Percentiles rank a stretch among this genome's conserved stretches.
These are phyloP conservation scores for Verticillium zaregamsianum DNA, from an alignment of 2,329 filamentous ascomycete genomes.

Conservation along the genomic window DNA sequence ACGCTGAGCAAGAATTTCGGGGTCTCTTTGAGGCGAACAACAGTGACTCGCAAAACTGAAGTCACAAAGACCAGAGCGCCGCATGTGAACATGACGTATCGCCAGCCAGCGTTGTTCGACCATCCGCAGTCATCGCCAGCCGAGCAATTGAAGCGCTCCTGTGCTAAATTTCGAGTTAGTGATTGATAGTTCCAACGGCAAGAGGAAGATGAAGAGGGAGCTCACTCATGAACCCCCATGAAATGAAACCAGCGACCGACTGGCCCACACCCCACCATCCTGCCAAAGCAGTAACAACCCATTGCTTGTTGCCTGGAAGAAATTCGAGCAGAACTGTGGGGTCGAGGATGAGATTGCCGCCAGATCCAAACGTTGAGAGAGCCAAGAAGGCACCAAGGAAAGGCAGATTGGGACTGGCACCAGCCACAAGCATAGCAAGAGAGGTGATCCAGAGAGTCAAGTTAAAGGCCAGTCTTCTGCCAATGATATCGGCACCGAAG, in stretches of 20 bases:
- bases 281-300: constrained; percentile 59
- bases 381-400: constrained; percentile 60
- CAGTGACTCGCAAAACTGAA: constrained; percentile 48
- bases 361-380: constrained; percentile 59
- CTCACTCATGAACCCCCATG: constrained; percentile 38
- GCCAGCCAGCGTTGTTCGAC: constrained; percentile 44
- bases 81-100: constrained; percentile 43
- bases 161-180: neutral
- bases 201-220: constrained; percentile 17
- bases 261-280: constrained; percentile 45
- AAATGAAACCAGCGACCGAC: constrained; percentile 38
- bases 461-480: constrained; percentile 66
- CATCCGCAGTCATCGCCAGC: constrained; percentile 29
- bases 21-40: constrained; percentile 53
- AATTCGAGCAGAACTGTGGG: constrained; percentile 47
- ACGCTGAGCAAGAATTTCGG: constrained; percentile 54
- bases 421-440: constrained; percentile 55
- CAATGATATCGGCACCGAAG: constrained; percentile 62
- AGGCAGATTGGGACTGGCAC: constrained; percentile 62
- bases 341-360: constrained; percentile 62
- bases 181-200: too few species aligned
- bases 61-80: constrained; percentile 42
- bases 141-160: constrained; percentile 12
- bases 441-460: constrained; percentile 59
- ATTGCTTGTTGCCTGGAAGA: constrained; percentile 51